phyloP scores from a whole-genome alignment of 2,329 filamentous ascomycete genomes.

The Hirsutella minnesotensis region DNA sequence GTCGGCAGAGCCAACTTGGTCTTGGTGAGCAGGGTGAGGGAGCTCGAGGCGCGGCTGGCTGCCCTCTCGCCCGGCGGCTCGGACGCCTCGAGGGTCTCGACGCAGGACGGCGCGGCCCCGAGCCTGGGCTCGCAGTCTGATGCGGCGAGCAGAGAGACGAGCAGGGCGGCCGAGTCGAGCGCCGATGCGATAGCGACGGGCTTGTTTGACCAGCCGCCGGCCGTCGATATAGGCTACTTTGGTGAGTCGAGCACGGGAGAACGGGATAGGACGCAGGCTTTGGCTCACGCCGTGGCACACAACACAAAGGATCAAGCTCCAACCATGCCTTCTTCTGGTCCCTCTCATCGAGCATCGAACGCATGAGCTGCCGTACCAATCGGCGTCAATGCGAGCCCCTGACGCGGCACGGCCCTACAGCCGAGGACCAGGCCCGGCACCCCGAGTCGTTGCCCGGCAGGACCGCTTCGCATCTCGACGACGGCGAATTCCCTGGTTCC shows the following conservation, averaged over 20 bases:
- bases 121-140: neutral
- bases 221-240: conserved; percentile 15
- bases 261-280: too few relatives aligned
- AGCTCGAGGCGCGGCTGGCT: conserved; percentile 11
- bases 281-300: too few relatives aligned
- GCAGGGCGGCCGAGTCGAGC: conserved; percentile 10
- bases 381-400: conserved; percentile 5
- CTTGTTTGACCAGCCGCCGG: conserved; percentile 14
- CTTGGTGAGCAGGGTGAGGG: conserved; percentile 9
- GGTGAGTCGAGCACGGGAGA: conserved; percentile 8
- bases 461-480: neutral
- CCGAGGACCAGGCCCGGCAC: neutral
- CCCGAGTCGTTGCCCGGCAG: too few relatives aligned
- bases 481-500: conserved; percentile 8
- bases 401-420: neutral
- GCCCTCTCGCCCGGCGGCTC: neutral
- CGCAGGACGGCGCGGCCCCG: neutral
- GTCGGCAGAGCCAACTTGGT: conserved; percentile 5
- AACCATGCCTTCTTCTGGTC: conserved; percentile 18
- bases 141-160: neutral
- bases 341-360: conserved; percentile 13
- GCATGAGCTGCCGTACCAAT: conserved; percentile 8
- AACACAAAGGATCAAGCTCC: conserved; percentile 18
- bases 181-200: conserved; percentile 16
- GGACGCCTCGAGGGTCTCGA: neutral